Conservation (phyloP, 345 rosid species). For the Noccaea caerulescens region DNA sequence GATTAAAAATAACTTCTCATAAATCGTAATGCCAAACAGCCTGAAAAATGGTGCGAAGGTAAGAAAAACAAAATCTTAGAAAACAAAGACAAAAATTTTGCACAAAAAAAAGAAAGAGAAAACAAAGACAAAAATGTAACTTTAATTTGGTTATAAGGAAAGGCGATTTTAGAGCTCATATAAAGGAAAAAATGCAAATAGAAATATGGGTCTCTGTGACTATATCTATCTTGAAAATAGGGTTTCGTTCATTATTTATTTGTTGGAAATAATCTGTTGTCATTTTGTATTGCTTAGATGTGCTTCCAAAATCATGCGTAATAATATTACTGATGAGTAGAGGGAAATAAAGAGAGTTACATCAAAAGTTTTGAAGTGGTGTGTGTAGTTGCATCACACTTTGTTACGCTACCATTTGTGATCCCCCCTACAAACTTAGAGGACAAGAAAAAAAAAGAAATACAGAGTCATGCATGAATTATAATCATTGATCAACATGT, state of each 20-base stretch:
- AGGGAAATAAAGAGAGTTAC: neutral
- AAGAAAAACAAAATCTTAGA: neutral
- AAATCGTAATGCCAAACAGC: neutral
- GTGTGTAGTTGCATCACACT: conserved; percentile 16
- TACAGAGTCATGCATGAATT: conserved; percentile 13
- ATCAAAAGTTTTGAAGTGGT: conserved; percentile 15
- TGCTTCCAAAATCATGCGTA: conserved; percentile 17
- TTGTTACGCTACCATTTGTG: conserved; percentile 35
- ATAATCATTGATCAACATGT: conserved; percentile 35
- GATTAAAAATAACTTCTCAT: neutral
- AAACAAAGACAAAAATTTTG: neutral
- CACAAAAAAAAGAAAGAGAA: neutral
- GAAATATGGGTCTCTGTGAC: neutral
- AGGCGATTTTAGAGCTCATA: neutral
- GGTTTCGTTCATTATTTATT: neutral
- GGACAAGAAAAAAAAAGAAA: conserved; percentile 6
- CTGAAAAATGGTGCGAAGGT: neutral
- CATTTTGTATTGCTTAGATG: conserved; percentile 24
- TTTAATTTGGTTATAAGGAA: neutral
- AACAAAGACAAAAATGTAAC: neutral
- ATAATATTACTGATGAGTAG: conserved; percentile 7
- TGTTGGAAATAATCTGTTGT: neutral
- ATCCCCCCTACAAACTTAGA: conserved; percentile 32
- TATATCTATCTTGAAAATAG: neutral
- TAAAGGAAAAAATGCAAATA: neutral